Evolutionary conservation across 345 rosid genomes (phyloP), one percentile per base, ranked within the genome.

Genomic region (Citrus medica): DNA sequence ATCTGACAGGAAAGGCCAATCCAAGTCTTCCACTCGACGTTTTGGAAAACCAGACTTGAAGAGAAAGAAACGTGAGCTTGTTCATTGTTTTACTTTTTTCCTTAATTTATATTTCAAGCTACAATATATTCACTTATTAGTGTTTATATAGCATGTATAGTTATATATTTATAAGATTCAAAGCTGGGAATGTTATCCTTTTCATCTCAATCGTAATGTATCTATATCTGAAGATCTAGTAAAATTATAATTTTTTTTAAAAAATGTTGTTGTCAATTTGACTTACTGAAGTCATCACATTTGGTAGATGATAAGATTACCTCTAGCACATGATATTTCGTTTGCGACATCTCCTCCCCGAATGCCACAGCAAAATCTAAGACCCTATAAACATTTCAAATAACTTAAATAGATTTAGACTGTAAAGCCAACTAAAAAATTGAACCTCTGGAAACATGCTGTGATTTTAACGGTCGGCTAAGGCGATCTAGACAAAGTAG

Each of bases 61-160:
- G 78, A 87, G 81, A 78, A 76, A 60, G 76, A 90, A 85, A 75
- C 78, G 89, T 88, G 79, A 88, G 90, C 72, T 51, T 68, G 33
- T 79, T 69, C 46, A 12, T 71, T 38, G 13, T 27, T 51, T 70
- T 30, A 51, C 40, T 24, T 53, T 16, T 69, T 30, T 24, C 67
- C 77, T 22, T 27, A 30, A 4, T 33, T 17, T 61, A 42, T 35
- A 48, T 60, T 69, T 16, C 1, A 40, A 32, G 24, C 48, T n/a
- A 38, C 7, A 9, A 0, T 5, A 63, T 2, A 3, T 21, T 40
- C 37, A 38, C 63, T 27, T 74, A 5, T 62, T 42, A 27, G 9
- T 37, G 22, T 12, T 40, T 35, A 8, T 72, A 56, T n/a, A 56
- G 55, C 8, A 27, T 17, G 62, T 40, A 24, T 62, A 4, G 17